Conservation (phyloP, 768 basidiomycete genomes). For the Suillus sp. region DNA sequence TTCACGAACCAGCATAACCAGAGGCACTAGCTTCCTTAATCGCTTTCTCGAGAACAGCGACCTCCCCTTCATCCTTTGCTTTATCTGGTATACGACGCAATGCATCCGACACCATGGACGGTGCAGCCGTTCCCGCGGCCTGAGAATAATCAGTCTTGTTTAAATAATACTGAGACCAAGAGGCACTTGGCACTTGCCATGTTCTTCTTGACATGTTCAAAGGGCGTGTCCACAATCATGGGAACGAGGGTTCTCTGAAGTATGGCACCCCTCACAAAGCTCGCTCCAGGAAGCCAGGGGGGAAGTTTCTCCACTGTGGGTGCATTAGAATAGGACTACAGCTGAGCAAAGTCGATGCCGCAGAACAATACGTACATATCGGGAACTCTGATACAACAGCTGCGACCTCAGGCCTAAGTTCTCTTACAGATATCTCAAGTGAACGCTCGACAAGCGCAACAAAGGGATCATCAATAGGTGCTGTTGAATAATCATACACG, state of each 20-base stretch:
- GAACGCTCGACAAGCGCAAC: constrained; percentile 21
- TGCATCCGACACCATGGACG: constrained; percentile 29
- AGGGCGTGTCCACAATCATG: constrained; percentile 23
- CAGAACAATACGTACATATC: constrained; percentile 19
- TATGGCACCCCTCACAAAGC: constrained; percentile 20
- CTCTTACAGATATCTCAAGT: constrained; percentile 14
- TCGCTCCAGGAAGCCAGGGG: constrained; percentile 27
- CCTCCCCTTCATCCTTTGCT: constrained; percentile 14
- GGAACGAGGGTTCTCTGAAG: constrained; percentile 14
- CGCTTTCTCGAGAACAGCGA: constrained; percentile 20
- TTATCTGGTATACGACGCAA: constrained; percentile 18
- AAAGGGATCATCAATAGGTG: constrained; percentile 24
- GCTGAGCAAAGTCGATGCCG: background rate
- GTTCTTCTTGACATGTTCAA: constrained; percentile 25
- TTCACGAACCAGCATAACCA: constrained; percentile 21
- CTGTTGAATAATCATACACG: constrained; percentile 27
- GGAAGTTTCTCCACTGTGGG: constrained; percentile 23
- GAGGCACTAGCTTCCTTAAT: constrained; percentile 28
- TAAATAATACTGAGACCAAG: background rate
- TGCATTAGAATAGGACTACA: background rate
- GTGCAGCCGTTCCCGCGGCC: constrained; percentile 23
- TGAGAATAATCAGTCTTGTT: background rate
- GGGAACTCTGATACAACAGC: constrained; percentile 22
- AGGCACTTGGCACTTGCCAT: constrained; percentile 21
- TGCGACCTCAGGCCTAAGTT: constrained; percentile 20